Conservation (phyloP, 768 basidiomycete species). For the Cubamyces lactineus region DNA sequence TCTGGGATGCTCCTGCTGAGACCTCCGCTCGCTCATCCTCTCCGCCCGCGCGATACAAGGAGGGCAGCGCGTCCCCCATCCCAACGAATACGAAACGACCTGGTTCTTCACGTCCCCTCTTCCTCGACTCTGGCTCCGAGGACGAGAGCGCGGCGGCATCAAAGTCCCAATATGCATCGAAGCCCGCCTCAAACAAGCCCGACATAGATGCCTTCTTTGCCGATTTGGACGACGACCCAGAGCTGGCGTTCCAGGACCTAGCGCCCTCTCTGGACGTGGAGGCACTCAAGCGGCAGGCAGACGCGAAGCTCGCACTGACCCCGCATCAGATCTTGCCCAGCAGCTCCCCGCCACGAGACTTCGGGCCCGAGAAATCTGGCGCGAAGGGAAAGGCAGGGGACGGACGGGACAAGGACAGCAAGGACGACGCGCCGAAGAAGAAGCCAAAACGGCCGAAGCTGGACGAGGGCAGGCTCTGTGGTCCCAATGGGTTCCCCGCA, state of each 20-base stretch:
- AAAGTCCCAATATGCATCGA: constrained; percentile 26
- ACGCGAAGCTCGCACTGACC: constrained; percentile 49
- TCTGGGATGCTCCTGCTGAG: constrained; percentile 60
- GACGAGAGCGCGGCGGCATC: constrained; percentile 39
- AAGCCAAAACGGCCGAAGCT: constrained; percentile 59
- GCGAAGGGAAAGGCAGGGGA: constrained; percentile 46
- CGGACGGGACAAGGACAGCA: constrained; percentile 20
- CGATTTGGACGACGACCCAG: constrained; percentile 52
- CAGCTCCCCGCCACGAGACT: constrained; percentile 50
- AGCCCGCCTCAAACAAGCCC: constrained; percentile 28
- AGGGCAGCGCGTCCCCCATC: constrained; percentile 21
- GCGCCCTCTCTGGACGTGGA: constrained; percentile 56
- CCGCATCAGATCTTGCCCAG: constrained; percentile 52
- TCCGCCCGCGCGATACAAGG: constrained; percentile 27
- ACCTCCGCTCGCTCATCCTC: constrained; percentile 27
- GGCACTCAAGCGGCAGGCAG: constrained; percentile 57
- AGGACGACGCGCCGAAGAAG: constrained; percentile 41
- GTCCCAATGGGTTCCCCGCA: constrained; percentile 75
- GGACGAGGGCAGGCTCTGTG: constrained; percentile 77
- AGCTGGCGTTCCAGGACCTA: constrained; percentile 42
- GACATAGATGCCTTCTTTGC: constrained; percentile 50
- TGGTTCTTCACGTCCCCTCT: constrained; percentile 46
- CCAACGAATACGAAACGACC: constrained; percentile 39
- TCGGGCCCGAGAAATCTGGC: constrained; percentile 31
- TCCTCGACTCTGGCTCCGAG: constrained; percentile 59